Base-by-base conservation (phyloP, 441 rosid species). In the Pelargonium myrrhifolium region DNA sequence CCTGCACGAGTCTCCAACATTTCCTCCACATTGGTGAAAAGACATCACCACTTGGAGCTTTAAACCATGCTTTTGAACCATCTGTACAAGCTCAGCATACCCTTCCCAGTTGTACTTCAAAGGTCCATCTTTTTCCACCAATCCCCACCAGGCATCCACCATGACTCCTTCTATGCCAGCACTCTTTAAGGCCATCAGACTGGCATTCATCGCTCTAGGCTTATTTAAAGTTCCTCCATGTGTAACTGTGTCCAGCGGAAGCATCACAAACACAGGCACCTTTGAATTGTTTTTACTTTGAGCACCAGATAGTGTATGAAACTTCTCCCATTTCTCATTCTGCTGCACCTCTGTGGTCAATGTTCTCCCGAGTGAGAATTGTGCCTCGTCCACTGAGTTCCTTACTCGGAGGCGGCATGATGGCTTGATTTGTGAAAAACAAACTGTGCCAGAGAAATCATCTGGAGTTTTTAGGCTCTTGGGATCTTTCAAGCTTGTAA, bases 61-160 rank as follows among this genome's bases (percentile, higher is more conserved):
- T 65, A 93, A 73, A 37, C 96, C 96, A 69, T 90, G 88, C 71
- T 71, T 87, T 65, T 87, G 83, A 56, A 90, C 99, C 96, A 87
- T 89, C 61, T 81, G 83, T 65, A 90, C 86, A 42, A 93, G 93
- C 75, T 88, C 92, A 4, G 85, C 92, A 71, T 93, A 90, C 49
- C 97, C 97, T 67, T 93, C 94, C 99, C 99, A 93, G 47, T 89
- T 93, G 74, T 93, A 90, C 69, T 81, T 85, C 62, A 86, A 68
- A 35, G 99, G 99, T 69, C 90, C 96, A 74, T 93, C 96, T 82
- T 90, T 93, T 85, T 93, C 99, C 0, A 89, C 97, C 79, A 93
- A 43, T 4, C 99, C 99, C 99, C 99, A 93, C 97, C 97, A 93
- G 31, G 85, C 95, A 79, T 93, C 99, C 66, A 90, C 97, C 99